Evolutionary conservation across 1,284 basidiomycete genomes (phyloP).

Genomic region (Mycosarcoma mackinlayi): DNA sequence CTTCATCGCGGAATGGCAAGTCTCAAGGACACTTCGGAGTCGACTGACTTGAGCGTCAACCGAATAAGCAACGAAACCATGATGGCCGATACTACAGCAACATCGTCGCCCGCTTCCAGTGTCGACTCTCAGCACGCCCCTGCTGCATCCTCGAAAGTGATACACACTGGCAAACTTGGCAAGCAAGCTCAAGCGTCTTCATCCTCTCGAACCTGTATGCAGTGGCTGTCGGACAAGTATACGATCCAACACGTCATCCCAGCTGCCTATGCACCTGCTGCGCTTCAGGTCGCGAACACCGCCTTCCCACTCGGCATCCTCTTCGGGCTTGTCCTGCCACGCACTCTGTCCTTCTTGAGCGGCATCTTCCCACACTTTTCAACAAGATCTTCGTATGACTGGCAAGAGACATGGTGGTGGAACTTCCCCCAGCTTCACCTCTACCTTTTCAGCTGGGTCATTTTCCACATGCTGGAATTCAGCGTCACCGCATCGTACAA

Average conservation of each 20-base stretch:
- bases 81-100: neutral
- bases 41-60: neutral
- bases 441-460: constrained; percentile 55
- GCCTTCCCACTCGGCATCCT: constrained; percentile 52
- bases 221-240: constrained; percentile 32
- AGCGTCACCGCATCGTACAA: constrained; percentile 96
- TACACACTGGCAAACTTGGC: constrained; percentile 11
- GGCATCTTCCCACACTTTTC: too few species aligned
- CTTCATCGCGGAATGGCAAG: constrained; percentile 7
- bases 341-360: constrained; percentile 13
- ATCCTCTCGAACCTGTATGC: constrained; percentile 7
- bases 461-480: constrained; percentile 95
- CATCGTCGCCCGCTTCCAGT: constrained; percentile 12
- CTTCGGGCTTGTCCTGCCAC: constrained; percentile 42
- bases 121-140: constrained; percentile 3
- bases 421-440: constrained; percentile 33
- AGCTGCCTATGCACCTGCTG: constrained; percentile 44
- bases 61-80: neutral
- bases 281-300: constrained; percentile 42
- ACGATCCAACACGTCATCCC: constrained; percentile 46
- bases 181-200: neutral
- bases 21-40: neutral
- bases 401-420: constrained; percentile 10
- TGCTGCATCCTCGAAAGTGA: neutral
- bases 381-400: neutral